Conservation (phyloP, 768 basidiomycete species). For the Leccinum aurantiacum region DNA sequence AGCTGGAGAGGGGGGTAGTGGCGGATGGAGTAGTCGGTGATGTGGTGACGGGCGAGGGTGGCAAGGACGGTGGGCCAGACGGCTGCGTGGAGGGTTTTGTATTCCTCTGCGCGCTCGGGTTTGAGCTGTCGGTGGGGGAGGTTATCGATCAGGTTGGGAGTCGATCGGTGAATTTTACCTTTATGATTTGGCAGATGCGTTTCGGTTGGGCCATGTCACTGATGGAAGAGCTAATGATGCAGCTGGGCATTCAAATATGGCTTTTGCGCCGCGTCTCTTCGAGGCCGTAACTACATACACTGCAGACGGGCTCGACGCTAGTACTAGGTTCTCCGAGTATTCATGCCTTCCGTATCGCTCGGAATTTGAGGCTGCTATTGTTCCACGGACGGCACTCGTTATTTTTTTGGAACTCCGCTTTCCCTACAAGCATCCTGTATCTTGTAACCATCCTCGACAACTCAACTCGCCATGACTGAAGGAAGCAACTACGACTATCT, state of each 20-base stretch:
- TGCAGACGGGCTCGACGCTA: background rate
- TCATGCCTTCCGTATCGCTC: background rate
- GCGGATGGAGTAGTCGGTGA: constrained; percentile 76
- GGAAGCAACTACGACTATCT: constrained; percentile 97
- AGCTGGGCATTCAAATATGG: constrained; percentile 3
- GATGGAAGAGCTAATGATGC: no score
- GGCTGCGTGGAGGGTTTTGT: constrained; percentile 55
- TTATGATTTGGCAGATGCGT: constrained; percentile 73
- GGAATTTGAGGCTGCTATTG: background rate
- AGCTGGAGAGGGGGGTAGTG: constrained; percentile 61
- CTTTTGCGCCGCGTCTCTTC: background rate
- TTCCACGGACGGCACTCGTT: background rate
- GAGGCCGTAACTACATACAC: background rate
- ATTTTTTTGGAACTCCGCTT: constrained; percentile 33
- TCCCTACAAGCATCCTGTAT: constrained; percentile 1
- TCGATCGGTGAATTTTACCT: constrained; percentile 37
- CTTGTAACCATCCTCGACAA: constrained; percentile 14
- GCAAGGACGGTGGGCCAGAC: constrained; percentile 73
- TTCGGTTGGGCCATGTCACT: constrained; percentile 32
- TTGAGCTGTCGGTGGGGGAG: constrained; percentile 46
- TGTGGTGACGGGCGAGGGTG: constrained; percentile 59
- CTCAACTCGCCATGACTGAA: constrained; percentile 66
- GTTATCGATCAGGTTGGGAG: background rate
- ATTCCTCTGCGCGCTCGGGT: constrained; percentile 49
- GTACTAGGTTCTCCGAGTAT: background rate